Conservation (phyloP, 352 stramenopile genomes). For the Pythium phragmiticola region DNA sequence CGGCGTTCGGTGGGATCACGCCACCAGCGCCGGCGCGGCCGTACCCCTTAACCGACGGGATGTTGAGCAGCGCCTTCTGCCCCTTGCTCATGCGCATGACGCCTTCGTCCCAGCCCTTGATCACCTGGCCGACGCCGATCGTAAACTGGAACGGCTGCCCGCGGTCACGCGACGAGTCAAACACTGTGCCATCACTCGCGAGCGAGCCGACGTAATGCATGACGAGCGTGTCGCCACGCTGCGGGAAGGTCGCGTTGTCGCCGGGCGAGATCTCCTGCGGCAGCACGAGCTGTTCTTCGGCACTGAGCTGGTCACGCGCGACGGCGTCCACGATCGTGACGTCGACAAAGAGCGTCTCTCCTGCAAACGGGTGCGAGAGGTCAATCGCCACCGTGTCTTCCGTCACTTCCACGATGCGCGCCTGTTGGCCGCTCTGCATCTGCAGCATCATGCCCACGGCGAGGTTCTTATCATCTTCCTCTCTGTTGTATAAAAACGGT, state of each 20-base stretch:
- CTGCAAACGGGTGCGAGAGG: slow-evolving; percentile 67
- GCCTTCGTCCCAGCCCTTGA: slow-evolving; percentile 94
- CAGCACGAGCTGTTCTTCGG: slow-evolving; percentile 66
- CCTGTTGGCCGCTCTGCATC: slow-evolving; percentile 55
- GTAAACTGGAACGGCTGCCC: slow-evolving; percentile 79
- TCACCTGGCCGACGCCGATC: slow-evolving; percentile 87
- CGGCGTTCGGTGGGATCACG: slow-evolving; percentile 90
- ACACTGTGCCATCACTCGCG: slow-evolving; percentile 56
- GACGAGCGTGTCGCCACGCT: slow-evolving; percentile 69
- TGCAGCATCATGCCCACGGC: slow-evolving; percentile 60
- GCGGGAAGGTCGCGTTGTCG: slow-evolving; percentile 64
- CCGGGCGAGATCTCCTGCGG: slow-evolving; percentile 63
- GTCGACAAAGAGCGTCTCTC: slow-evolving; percentile 76
- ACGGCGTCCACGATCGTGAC: slow-evolving; percentile 68
- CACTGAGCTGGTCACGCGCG: slow-evolving; percentile 39
- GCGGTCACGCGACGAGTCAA: slow-evolving; percentile 77
- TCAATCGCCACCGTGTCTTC: slow-evolving; percentile 75
- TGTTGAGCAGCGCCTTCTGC: slow-evolving; percentile 90
- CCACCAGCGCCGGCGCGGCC: slow-evolving; percentile 76
- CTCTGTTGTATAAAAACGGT: background rate
- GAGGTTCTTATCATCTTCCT: slow-evolving; percentile 70
- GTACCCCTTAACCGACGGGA: slow-evolving; percentile 93
- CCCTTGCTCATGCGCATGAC: slow-evolving; percentile 95
- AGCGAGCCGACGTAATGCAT: slow-evolving; percentile 87
- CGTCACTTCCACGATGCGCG: slow-evolving; percentile 67